Evolutionary conservation across 1,139 yeast genomes (phyloP).

Genomic region (Scheffersomyces titani): DNA sequence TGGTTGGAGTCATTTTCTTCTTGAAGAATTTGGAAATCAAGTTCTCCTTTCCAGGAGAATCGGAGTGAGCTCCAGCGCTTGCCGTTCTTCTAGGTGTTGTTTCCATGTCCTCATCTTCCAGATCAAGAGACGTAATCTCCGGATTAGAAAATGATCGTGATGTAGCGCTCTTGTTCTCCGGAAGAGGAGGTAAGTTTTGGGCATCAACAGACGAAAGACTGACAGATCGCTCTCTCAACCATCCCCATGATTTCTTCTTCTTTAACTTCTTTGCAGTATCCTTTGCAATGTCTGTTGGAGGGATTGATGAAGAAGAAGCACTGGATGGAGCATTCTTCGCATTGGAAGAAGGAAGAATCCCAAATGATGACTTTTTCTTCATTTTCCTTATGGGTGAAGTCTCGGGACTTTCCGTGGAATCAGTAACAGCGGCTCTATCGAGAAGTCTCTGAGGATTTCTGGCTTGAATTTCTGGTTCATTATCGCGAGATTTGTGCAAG

Average conservation of each 20-base stretch:
- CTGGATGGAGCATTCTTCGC: background rate
- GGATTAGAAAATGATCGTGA: constrained; percentile 40
- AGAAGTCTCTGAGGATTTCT: background rate
- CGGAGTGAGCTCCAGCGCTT: constrained; percentile 3
- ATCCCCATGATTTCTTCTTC: constrained; percentile 43
- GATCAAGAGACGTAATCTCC: constrained; percentile 16
- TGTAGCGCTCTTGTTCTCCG: constrained; percentile 18
- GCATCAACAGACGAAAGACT: constrained; percentile 31
- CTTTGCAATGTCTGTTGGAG: constrained; percentile 6
- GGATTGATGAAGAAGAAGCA: background rate
- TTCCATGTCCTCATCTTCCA: constrained; percentile 9
- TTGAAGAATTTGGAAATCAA: constrained; percentile 47
- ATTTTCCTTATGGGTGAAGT: constrained; percentile 16
- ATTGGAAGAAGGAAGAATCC: constrained; percentile 11
- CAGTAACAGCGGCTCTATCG: background rate
- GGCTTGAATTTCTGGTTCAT: background rate
- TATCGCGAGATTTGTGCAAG: background rate
- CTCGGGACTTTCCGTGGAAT: constrained; percentile 12
- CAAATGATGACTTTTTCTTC: constrained; percentile 27
- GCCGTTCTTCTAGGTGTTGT: constrained; percentile 2
- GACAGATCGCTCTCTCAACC: constrained; percentile 39
- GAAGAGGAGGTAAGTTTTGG: constrained; percentile 21
- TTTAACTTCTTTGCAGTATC: constrained; percentile 23
- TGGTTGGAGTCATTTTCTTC: constrained; percentile 27
- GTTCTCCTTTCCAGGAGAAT: constrained; percentile 33